phyloP scores from a whole-genome alignment of 371 early-diverging fungal species.

The Apophysomyces sp. region DNA sequence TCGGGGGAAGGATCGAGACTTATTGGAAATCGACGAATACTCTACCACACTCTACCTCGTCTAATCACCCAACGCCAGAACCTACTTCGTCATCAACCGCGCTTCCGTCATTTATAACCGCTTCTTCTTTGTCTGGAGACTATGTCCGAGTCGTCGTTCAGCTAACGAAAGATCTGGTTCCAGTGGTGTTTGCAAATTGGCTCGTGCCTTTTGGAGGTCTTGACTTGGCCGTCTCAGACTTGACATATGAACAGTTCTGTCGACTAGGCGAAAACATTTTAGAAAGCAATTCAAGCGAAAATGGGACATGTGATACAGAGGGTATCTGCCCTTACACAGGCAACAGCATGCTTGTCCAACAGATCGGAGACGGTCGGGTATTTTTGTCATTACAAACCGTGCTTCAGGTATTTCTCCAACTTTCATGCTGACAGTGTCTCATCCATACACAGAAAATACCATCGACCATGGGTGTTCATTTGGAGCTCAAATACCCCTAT shows the following conservation, averaged over 20 bases:
- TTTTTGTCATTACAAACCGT: constrained; percentile 78
- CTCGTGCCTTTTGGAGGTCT: constrained; percentile 58
- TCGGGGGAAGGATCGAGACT: constrained; percentile 93
- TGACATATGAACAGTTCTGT: constrained; percentile 60
- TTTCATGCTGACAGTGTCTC: neutral
- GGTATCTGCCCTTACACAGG: constrained; percentile 34
- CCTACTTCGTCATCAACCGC: constrained; percentile 11
- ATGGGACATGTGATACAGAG: neutral
- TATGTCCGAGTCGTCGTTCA: constrained; percentile 88
- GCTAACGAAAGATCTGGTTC: constrained; percentile 84
- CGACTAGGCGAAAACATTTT: constrained; percentile 37
- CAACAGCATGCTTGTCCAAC: constrained; percentile 36
- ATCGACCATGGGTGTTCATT: constrained; percentile 72
- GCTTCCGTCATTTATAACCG: constrained; percentile 80
- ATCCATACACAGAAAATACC: constrained; percentile 44
- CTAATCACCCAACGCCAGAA: constrained; percentile 15
- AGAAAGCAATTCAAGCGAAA: neutral
- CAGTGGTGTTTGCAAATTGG: constrained; percentile 84
- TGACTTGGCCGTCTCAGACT: constrained; percentile 59
- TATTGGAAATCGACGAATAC: constrained; percentile 95
- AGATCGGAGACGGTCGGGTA: constrained; percentile 34
- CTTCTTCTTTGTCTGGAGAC: constrained; percentile 74
- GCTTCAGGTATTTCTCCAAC: constrained; percentile 55
- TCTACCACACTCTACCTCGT: constrained; percentile 31
- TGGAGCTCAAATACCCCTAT: constrained; percentile 85